Base-by-base conservation (phyloP, 1,284 basidiomycete species). In the Anthracocystis panici-leucophaei region DNA sequence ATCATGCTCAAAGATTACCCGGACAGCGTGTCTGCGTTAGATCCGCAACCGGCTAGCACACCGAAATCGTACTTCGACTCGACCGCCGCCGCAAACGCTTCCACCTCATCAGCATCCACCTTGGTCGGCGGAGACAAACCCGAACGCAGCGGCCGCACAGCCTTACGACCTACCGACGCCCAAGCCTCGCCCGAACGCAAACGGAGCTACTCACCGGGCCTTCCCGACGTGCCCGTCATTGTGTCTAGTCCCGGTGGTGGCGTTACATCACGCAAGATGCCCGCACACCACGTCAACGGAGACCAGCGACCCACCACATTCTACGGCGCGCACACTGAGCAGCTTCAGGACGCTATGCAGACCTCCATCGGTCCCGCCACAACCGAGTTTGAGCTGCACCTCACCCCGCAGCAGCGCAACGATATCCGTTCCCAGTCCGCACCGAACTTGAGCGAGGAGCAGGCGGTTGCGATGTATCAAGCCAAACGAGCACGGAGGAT, bases 1-100 rank as follows among this genome's bases (percentile, higher is more conserved):
- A 61, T 74, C 65, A 61, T 82, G 66, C 63, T 84, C 27, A 74
- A 75, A 51, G 81, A 83, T 51, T 77, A 79, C n/a, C 72, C 77
- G 29, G 81, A 76, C 23, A 68, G 57, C 29, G 48, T 70, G 3
- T 27, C 35, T 20, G 55, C 61, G 14, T 40, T 57, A 33, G 63
- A 60, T 0, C 31, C 66, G 0, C 21, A 25, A 18, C 3, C 42
- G 21, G 23, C 20, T 0, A 38, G 48, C 1, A 35, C 48, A 18
- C 45, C 53, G 5, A 65, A 53, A 11, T 63, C 72, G 21, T 75
- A 75, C 58, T 69, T 69, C 31, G 72, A 69, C 10, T 29, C 62
- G 20, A n/a, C 44, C 2, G 49, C 41, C 4, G n/a, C 57, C 44
- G 23, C 54, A 11, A 18, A 21, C 5, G 50, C 35, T 2, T 16